Conservation (phyloP, 805 yeast species). For the Teunomyces stri region DNA sequence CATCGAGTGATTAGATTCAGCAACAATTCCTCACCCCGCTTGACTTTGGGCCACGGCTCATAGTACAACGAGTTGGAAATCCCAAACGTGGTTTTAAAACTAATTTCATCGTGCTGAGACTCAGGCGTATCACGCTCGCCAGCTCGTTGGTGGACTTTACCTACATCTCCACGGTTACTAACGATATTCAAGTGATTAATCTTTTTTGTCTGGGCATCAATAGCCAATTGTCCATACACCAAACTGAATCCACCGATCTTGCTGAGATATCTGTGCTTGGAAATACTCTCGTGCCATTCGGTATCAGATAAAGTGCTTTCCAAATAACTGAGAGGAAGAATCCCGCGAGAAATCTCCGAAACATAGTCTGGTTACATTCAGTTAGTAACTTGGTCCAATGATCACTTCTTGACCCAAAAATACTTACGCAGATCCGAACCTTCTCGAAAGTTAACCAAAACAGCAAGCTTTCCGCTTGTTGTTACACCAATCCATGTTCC, state of each 20-base stretch:
- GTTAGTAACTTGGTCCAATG: conserved; percentile 12
- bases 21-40: conserved; percentile 41
- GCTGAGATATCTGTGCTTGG: conserved; percentile 11
- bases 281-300: conserved; percentile 37
- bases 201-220: conserved; percentile 19
- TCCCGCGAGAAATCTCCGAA: conserved; percentile 51
- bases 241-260: conserved; percentile 64
- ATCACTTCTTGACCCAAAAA: background rate
- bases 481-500: conserved; percentile 93
- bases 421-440: conserved; percentile 13
- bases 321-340: conserved; percentile 47
- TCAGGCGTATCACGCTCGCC: background rate
- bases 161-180: conserved; percentile 49
- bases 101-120: conserved; percentile 15
- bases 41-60: conserved; percentile 76
- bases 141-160: conserved; percentile 25
- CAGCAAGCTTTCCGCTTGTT: conserved; percentile 58
- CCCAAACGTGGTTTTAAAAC: conserved; percentile 45
- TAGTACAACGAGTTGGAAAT: conserved; percentile 66
- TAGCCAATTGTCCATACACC: conserved; percentile 49
- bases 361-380: conserved; percentile 11
- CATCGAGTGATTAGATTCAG: conserved; percentile 19
- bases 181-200: conserved; percentile 42
- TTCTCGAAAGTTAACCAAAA: conserved; percentile 74
- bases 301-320: conserved; percentile 31